Conservation (phyloP, 768 basidiomycete genomes). For the Tephrocybe sp. region DNA sequence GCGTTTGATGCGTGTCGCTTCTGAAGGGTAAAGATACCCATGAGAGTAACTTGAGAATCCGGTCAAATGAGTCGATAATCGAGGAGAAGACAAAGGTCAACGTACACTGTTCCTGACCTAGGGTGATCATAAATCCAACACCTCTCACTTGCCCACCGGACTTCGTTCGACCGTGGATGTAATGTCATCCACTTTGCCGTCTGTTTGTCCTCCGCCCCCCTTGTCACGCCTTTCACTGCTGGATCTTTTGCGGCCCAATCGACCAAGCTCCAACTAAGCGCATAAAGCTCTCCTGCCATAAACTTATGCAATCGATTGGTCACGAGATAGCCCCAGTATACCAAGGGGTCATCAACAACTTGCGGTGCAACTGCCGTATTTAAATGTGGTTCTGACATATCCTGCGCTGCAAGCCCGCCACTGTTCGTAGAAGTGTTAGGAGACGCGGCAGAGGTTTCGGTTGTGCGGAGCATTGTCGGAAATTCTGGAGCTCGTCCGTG, state of each 20-base stretch:
- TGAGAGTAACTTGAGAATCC: slow-evolving; percentile 72
- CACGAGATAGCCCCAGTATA: slow-evolving; percentile 90
- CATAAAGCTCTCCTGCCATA: slow-evolving; percentile 96
- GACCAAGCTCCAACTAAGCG: slow-evolving; percentile 84
- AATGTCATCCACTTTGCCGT: slow-evolving; percentile 89
- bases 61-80: not conserved
- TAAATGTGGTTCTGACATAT: not conserved
- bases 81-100: slow-evolving; percentile 15
- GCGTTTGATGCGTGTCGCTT: slow-evolving; percentile 67
- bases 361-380: slow-evolving; percentile 10
- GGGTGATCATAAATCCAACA: slow-evolving; percentile 99
- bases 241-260: slow-evolving; percentile 83
- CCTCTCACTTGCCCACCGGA: slow-evolving; percentile 89
- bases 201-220: slow-evolving; percentile 92
- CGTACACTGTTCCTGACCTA: slow-evolving; percentile 88
- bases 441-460: slow-evolving; percentile 7
- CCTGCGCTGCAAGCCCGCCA: not conserved
- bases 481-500: slow-evolving; percentile 17
- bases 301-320: slow-evolving; percentile 86
- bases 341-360: slow-evolving; percentile 56
- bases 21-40: slow-evolving; percentile 93
- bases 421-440: slow-evolving; percentile 4
- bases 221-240: slow-evolving; percentile 60
- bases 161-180: slow-evolving; percentile 75
- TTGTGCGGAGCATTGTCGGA: slow-evolving; percentile 7